Conservation (phyloP, 805 yeast genomes). For the Cyberlindnera subsufficiens region DNA sequence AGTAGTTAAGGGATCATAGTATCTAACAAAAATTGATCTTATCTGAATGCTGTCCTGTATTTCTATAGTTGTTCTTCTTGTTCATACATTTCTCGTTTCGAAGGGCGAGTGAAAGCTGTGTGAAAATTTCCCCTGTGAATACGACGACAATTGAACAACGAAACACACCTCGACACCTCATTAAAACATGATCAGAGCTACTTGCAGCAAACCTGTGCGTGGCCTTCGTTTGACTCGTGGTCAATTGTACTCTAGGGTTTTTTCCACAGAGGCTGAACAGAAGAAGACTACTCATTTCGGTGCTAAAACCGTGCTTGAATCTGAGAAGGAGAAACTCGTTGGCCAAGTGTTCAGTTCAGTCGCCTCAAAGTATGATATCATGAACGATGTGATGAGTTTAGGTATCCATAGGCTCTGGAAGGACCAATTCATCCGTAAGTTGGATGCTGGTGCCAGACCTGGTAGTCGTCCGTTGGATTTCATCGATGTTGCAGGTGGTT, state of each 20-base stretch:
- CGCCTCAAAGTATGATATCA: slow-evolving; percentile 88
- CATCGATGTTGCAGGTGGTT: slow-evolving; percentile 97
- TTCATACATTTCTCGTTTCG: no score
- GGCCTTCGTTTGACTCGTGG: not conserved
- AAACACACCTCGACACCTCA: not conserved
- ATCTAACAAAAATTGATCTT: no score
- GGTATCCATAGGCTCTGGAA: slow-evolving; percentile 97
- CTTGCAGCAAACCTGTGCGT: slow-evolving; percentile 1
- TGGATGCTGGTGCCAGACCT: slow-evolving; percentile 92
- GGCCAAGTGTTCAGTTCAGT: slow-evolving; percentile 90
- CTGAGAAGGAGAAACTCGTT: slow-evolving; percentile 77
- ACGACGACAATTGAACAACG: no score
- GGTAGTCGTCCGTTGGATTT: slow-evolving; percentile 80
- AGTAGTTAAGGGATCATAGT: no score
- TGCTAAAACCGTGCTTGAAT: slow-evolving; percentile 70
- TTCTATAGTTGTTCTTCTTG: no score
- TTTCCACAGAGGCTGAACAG: slow-evolving; percentile 1
- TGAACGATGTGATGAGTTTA: slow-evolving; percentile 97
- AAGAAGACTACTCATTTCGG: slow-evolving; percentile 86
- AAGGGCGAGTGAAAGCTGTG: no score
- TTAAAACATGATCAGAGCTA: slow-evolving; percentile 3
- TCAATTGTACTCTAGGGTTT: no score
- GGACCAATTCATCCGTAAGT: slow-evolving; percentile 74
- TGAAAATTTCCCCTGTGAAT: no score
- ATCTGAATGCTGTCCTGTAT: no score